Evolutionary conservation across 768 basidiomycete genomes (phyloP), one percentile per base, ranked within the genome.

Genomic region (Rhodotorula kratochvilovae): DNA sequence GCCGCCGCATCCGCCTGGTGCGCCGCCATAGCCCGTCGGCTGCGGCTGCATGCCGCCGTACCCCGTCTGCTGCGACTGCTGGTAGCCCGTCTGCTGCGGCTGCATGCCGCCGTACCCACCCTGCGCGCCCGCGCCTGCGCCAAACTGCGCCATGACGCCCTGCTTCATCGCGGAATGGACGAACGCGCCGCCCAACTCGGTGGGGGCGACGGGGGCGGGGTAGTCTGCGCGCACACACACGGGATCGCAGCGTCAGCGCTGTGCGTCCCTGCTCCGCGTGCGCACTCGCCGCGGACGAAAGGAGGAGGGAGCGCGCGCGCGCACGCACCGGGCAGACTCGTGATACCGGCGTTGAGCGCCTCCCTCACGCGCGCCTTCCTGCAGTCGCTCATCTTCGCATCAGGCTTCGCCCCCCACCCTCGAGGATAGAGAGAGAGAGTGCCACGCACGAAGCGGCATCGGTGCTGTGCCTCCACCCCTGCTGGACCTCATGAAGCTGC

Each of bases 281-380:
- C n/a, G n/a, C n/a, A n/a, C n/a, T n/a, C n/a, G n/a, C n/a, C n/a
- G n/a, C n/a, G n/a, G n/a, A n/a, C n/a, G n/a, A n/a, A n/a, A n/a
- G n/a, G n/a, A n/a, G n/a, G n/a, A n/a, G n/a, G n/a, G n/a, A n/a
- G n/a, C n/a, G n/a, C n/a, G n/a, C n/a, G 13, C 39, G 39, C 39
- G 17, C 35, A 57, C 70, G 25, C 0, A 71, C 70, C 57, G 8
- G 72, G 72, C 21, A 73, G 61, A 11, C 67, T 61, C 21, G 67
- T 58, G 19, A 73, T 42, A 0, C 72, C 72, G 23, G 72, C 72
- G 45, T 73, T 73, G 50, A 73, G 67, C 13, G 72, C 72, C 63
- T 73, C 72, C 21, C 72, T 60, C 0, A 73, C 72, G 12, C 72
- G 63, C 1, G 67, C 46, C 63, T 73, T 73, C 2, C 72, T 73